Evolutionary conservation across 139 green algal species (phyloP), one percentile per base, ranked within the genome.

Genomic region (Medakamo hakoo): DNA sequence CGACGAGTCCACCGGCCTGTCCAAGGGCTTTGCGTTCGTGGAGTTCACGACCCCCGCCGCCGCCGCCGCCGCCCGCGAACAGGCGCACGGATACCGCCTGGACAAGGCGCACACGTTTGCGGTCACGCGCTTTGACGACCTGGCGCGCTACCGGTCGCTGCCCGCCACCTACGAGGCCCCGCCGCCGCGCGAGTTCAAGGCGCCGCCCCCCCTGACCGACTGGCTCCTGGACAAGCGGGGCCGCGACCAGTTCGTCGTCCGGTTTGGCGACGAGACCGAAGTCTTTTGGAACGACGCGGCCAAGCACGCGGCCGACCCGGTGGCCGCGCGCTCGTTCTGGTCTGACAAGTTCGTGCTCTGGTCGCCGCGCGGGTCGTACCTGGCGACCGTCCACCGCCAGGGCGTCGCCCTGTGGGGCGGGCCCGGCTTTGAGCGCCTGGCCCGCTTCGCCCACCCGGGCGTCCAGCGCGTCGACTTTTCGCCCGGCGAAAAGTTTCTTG

Each of bases 41-140:
- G 93, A 99, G 78, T 97, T 92, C 70, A 63, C 69, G 4, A 79
- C 58, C 5, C 81, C 81, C 1, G 70, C 87, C 69, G 76, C 83
- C 31, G 57, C 70, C 3, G 23, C 65, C 4, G 59, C 66, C n/a
- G 71, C 48, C 30, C 52, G 28, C 31, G 62, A 27, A 48, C 28
- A 65, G 63, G 30, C 58, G 18, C 72, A 95, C 65, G 84, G 84
- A 4, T 96, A 96, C 77, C 83, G 88, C 73, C 84, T 98, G 49
- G 93, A 99, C 82, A 98, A 96, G 83, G 76, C 64, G 24, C 93
- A 99, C 84, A 82, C 79, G n/a, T 95, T 98, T 69, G 73, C 69
- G 2, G 85, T 94, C 23, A 86, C 69, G 56, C 84, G 92, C 69
- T 95, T 96, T 72, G 88, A 98, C 60, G 93, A 97, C 68, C 83